phyloP scores from a whole-genome alignment of 352 stramenopile genomes.

The Globisporangium rhizosaccharum region DNA sequence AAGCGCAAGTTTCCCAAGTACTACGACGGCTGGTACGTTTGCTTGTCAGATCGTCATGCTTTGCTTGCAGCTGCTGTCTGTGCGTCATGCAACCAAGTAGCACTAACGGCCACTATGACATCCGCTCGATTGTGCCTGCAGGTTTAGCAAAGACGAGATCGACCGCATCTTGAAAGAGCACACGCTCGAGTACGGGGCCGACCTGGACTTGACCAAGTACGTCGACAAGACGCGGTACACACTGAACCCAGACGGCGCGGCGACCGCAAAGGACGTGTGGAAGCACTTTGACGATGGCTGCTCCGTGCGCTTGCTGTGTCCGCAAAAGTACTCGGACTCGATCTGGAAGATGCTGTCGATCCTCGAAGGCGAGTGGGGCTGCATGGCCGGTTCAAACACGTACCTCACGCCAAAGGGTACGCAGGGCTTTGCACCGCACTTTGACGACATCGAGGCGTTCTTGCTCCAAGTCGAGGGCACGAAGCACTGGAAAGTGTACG shows the following conservation, averaged over 20 bases:
- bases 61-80: not conserved
- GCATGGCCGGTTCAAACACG: slow-evolving; percentile 92
- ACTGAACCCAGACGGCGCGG: slow-evolving; percentile 51
- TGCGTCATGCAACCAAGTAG: not conserved
- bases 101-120: too few relatives aligned
- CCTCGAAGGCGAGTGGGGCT: slow-evolving; percentile 92
- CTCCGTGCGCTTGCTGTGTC: slow-evolving; percentile 90
- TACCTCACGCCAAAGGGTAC: slow-evolving; percentile 92
- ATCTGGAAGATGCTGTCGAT: slow-evolving; percentile 90
- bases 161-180: slow-evolving; percentile 71
- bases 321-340: slow-evolving; percentile 88
- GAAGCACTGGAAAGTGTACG: slow-evolving; percentile 93
- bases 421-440: slow-evolving; percentile 97
- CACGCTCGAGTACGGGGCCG: slow-evolving; percentile 68
- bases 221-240: slow-evolving; percentile 71
- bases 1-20: slow-evolving; percentile 59
- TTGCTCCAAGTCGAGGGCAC: slow-evolving; percentile 90
- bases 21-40: slow-evolving; percentile 69
- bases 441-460: slow-evolving; percentile 96
- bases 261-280: slow-evolving; percentile 66
- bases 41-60: not conserved
- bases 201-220: slow-evolving; percentile 89
- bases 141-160: slow-evolving; percentile 66
- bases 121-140: not conserved
- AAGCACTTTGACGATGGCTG: slow-evolving; percentile 82